Evolutionary conservation across 306 rosid species (phyloP), one percentile per base, ranked within the genome.

Genomic region (Cotoneaster glaucophyllus): DNA sequence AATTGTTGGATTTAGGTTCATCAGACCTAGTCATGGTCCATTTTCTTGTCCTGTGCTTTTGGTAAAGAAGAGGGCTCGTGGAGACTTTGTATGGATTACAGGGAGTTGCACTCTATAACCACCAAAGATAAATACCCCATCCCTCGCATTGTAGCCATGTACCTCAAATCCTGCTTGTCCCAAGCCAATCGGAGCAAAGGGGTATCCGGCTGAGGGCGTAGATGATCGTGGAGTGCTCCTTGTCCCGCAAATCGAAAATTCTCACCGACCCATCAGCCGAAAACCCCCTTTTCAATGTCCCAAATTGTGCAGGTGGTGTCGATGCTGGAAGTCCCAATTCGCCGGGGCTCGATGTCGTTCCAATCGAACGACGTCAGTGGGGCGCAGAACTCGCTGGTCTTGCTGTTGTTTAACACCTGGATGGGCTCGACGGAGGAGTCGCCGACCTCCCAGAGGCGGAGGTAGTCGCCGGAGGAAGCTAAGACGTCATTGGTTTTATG

Each of bases 181-280:
- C 99, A 95, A 25, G 97, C 99, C 80, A 92, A 73, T 31, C 99
- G 84, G 18, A 95, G 96, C 85, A 95, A 48, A 57, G 97, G 99
- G 54, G 99, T 90, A 64, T 95, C 99, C 0, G 97, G 99, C 39
- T 86, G 93, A 0, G 99, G 99, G n/a, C 92, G 37, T 95, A 95
- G 70, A 95, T 92, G 21, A 95, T 95, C 5, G 99, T 95, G 4
- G 99, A 95, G 56, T 95, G 99, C 54, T 95, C 99, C 76, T 92
- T 95, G 48, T 92, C 99, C 22, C 99, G 83, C 53, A 95, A 34
- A 64, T 92, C 97, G 67, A 95, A 95, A 26, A 95, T 95, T 52
- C 99, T 64, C 2, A 95, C 99, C 22, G 99, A 95, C 11, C 93
- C 99, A 67, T 95, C 99, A 8, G 99, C 97, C 18, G 99, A 95